Evolutionary conservation across 768 basidiomycete genomes (phyloP).

Genomic region (Suillus hirtellus): DNA sequence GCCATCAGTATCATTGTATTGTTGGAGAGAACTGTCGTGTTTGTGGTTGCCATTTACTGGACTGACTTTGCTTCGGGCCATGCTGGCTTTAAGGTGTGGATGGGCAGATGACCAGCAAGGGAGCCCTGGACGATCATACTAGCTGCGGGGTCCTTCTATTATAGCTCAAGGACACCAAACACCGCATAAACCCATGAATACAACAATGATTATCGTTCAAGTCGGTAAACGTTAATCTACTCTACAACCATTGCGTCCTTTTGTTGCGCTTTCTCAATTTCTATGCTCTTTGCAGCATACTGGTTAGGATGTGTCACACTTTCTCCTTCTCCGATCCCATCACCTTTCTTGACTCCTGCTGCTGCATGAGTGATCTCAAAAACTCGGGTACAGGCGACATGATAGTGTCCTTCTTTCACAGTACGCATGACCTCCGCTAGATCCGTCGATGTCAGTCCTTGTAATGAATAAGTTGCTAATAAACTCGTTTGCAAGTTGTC

Average conservation of each 20-base stretch:
- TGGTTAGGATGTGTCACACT: slow-evolving; percentile 95
- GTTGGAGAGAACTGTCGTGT: slow-evolving; percentile 49
- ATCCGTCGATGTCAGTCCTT: slow-evolving; percentile 66
- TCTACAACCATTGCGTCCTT: slow-evolving; percentile 49
- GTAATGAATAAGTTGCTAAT: slow-evolving; percentile 61
- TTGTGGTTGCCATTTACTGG: slow-evolving; percentile 21
- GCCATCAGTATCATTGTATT: slow-evolving; percentile 87
- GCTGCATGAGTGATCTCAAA: slow-evolving; percentile 89
- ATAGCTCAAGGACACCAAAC: slow-evolving; percentile 1
- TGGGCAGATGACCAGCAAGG: slow-evolving; percentile 23
- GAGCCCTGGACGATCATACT: slow-evolving; percentile 26
- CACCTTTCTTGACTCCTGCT: slow-evolving; percentile 79
- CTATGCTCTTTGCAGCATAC: slow-evolving; percentile 74
- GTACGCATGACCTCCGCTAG: slow-evolving; percentile 79
- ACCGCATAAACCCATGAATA: slow-evolving; percentile 21
- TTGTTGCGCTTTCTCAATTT: slow-evolving; percentile 50
- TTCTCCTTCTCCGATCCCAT: slow-evolving; percentile 84
- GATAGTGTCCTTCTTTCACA: slow-evolving; percentile 82
- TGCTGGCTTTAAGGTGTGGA: slow-evolving; percentile 15
- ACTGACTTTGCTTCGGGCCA: slow-evolving; percentile 33
- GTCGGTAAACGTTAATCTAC: not conserved
- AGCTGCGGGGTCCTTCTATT: not conserved
- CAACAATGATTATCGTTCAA: not conserved
- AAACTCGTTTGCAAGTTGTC: slow-evolving; percentile 83
- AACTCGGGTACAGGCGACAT: slow-evolving; percentile 95